A percentile compares a stretch with the other conserved stretches of the same genome.
Evolutionary conservation across 1,284 basidiomycete genomes (phyloP).

Genomic region (Inonotus obliquus): DNA sequence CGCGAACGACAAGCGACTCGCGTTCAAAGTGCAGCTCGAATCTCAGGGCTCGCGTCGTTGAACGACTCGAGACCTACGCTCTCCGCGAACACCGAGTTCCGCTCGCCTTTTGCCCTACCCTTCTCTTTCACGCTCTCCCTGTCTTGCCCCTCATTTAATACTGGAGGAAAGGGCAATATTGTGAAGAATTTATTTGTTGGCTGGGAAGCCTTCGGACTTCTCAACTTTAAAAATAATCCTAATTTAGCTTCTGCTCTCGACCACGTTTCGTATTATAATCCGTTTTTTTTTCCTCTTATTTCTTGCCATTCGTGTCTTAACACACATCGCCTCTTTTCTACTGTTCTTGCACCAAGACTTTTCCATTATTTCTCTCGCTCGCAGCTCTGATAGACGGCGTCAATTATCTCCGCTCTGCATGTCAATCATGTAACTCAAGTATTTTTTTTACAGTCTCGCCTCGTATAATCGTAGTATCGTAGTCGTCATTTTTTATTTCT

Average conservation of each 20-base stretch:
- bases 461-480: constrained; percentile 8
- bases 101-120: not conserved
- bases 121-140: not conserved
- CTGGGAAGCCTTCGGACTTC: not conserved
- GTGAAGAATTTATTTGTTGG: not conserved
- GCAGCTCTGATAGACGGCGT: constrained; percentile 1
- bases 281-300: constrained; percentile 24
- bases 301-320: constrained; percentile 27
- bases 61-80: not conserved
- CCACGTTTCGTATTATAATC: constrained; percentile 23
- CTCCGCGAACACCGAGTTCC: not conserved
- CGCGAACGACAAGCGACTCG: constrained; percentile 59
- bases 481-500: not conserved
- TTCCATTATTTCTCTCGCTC: constrained; percentile 7
- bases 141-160: not conserved
- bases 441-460: not conserved
- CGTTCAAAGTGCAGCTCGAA: constrained; percentile 52
- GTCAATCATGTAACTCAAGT: constrained; percentile 8
- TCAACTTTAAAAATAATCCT: constrained; percentile 4
- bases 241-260: not conserved
- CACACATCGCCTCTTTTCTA: constrained; percentile 11
- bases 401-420: not conserved
- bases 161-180: not conserved
- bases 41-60: not conserved
- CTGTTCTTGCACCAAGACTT: constrained; percentile 19